Evolutionary conservation across 2,329 filamentous ascomycete genomes (phyloP).

Genomic region (Fusarium sp.): DNA sequence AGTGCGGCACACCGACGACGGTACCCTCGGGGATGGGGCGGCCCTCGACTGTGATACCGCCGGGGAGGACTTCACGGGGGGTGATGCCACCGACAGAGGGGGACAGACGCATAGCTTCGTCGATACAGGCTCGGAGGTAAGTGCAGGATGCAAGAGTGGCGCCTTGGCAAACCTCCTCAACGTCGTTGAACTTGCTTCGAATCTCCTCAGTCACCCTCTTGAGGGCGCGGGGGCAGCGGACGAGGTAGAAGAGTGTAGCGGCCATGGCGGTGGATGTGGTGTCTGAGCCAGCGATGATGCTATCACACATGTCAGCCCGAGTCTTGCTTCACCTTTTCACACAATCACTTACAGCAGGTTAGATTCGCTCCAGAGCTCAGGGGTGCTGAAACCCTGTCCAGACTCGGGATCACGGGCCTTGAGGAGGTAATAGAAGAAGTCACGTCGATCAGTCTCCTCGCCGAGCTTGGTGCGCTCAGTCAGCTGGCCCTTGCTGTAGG

Average conservation of each 20-base stretch:
- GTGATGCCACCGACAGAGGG: conserved; percentile 71
- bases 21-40: conserved; percentile 67
- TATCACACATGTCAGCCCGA: conserved; percentile 41
- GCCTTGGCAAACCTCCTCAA: conserved; percentile 68
- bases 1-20: conserved; percentile 74
- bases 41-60: conserved; percentile 67
- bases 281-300: conserved; percentile 78
- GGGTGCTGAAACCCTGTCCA: conserved; percentile 72
- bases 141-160: conserved; percentile 61
- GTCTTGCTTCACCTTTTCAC: background rate
- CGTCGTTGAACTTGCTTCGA: conserved; percentile 61
- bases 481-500: conserved; percentile 76
- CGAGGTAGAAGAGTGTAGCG: conserved; percentile 72
- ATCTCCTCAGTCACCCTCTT: conserved; percentile 64
- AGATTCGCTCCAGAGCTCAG: conserved; percentile 78
- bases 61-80: conserved; percentile 69
- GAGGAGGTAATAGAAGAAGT: conserved; percentile 82
- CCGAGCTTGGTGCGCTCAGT: conserved; percentile 75
- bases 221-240: conserved; percentile 63
- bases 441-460: conserved; percentile 74
- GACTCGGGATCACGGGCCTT: conserved; percentile 79
- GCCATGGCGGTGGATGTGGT: conserved; percentile 78
- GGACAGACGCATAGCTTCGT: conserved; percentile 74
- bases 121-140: conserved; percentile 74
- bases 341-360: conserved; percentile 67